These are phyloP conservation scores for Calocera viscosa DNA, from an alignment of 768 basidiomycete species.

Conservation along the genomic window DNA sequence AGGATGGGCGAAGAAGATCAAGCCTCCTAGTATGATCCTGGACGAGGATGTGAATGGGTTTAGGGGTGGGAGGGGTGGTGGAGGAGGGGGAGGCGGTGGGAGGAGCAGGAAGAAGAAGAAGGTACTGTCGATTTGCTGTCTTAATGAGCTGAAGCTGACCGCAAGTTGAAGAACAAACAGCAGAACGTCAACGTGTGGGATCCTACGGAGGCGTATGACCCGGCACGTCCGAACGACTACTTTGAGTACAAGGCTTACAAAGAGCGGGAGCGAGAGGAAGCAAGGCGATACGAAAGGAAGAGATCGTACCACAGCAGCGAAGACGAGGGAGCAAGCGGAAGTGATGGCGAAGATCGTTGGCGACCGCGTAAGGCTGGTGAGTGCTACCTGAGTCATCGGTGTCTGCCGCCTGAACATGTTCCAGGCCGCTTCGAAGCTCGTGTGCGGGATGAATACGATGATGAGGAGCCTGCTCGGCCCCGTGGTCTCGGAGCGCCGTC, in stretches of 20 bases:
- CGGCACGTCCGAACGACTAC: slow-evolving; percentile 75
- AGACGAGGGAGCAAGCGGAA: slow-evolving; percentile 27
- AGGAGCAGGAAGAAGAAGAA: slow-evolving; percentile 50
- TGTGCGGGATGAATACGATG: slow-evolving; percentile 36
- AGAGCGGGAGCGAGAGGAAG: slow-evolving; percentile 58
- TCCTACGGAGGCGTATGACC: slow-evolving; percentile 67
- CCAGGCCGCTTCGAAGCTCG: slow-evolving; percentile 16
- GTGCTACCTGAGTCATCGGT: slow-evolving; percentile 15
- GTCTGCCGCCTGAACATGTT: background rate
- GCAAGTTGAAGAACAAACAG: background rate
- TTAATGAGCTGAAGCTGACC: slow-evolving; percentile 7
- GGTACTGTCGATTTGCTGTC: slow-evolving; percentile 29
- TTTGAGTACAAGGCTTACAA: slow-evolving; percentile 77
- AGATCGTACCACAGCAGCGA: background rate
- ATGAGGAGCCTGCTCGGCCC: slow-evolving; percentile 36
- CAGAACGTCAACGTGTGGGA: slow-evolving; percentile 45
- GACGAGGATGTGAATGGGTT: slow-evolving; percentile 84
- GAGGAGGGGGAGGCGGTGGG: slow-evolving; percentile 41
- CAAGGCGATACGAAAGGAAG: slow-evolving; percentile 35
- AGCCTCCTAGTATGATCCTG: slow-evolving; percentile 79
- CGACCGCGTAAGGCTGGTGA: slow-evolving; percentile 57
- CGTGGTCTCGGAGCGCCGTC: slow-evolving; percentile 21
- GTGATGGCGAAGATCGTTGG: slow-evolving; percentile 28
- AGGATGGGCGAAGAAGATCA: slow-evolving; percentile 76
- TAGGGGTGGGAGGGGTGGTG: slow-evolving; percentile 30